phyloP scores from a whole-genome alignment of 2,329 filamentous ascomycete genomes.

The Periconia sp. region DNA sequence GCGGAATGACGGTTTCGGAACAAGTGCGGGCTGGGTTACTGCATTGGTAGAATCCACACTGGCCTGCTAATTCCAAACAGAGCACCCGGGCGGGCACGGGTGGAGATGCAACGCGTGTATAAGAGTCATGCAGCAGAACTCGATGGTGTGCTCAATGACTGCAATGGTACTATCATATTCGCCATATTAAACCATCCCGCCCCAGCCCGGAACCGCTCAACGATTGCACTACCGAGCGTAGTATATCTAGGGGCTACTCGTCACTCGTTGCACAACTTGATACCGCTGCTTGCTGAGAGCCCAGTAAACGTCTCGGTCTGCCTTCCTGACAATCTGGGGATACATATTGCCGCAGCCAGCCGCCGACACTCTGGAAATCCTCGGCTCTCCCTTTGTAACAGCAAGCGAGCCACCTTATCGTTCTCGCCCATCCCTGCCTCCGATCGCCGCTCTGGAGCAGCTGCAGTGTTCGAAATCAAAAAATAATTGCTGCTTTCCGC shows the following conservation, averaged over 20 bases:
- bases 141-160: constrained; percentile 44
- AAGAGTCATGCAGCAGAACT: constrained; percentile 29
- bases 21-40: constrained; percentile 8
- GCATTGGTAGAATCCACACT: constrained; percentile 21
- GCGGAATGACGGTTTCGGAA: constrained; percentile 1
- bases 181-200: constrained; percentile 38
- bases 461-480: constrained; percentile 15
- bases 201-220: constrained; percentile 28
- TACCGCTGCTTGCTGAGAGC: no score
- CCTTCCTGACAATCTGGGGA: constrained; percentile 19
- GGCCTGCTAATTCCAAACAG: constrained; percentile 6
- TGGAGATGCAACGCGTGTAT: constrained; percentile 21
- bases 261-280: neutral
- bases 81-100: constrained; percentile 11
- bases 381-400: constrained; percentile 33
- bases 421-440: constrained; percentile 16
- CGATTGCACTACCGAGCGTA: constrained; percentile 25
- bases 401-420: constrained; percentile 35
- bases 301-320: neutral
- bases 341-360: constrained; percentile 34
- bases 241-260: constrained; percentile 12
- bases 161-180: constrained; percentile 32
- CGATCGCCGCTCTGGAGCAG: constrained; percentile 11
- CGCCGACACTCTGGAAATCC: constrained; percentile 34
- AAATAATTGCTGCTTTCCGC: constrained; percentile 13